Conservation (phyloP, 1,284 basidiomycete genomes). For the Irpex lacteus region DNA sequence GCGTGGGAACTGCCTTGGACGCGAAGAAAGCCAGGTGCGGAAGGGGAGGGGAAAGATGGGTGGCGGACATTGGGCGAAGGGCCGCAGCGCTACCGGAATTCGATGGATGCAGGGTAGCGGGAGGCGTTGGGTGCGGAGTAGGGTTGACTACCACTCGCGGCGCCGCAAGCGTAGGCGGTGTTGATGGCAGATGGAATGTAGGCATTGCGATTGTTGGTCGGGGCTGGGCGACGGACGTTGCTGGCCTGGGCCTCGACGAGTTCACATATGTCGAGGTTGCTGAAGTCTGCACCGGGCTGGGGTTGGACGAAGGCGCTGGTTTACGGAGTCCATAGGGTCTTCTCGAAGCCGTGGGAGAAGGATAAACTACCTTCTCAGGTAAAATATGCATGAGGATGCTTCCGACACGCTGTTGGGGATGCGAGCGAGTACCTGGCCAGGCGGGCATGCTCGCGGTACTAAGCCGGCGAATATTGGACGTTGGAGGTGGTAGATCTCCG, state of each 20-base stretch:
- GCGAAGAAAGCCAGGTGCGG: slow-evolving; percentile 20
- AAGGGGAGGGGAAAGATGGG: slow-evolving; percentile 24
- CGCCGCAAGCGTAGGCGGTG: slow-evolving; percentile 24
- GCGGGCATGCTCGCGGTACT: slow-evolving; percentile 28
- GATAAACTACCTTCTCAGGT: slow-evolving; percentile 33
- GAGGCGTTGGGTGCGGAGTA: slow-evolving; percentile 56
- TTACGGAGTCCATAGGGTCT: background rate
- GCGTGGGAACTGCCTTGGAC: slow-evolving; percentile 9
- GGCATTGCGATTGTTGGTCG: slow-evolving; percentile 27
- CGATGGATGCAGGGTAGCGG: slow-evolving; percentile 41
- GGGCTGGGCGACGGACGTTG: slow-evolving; percentile 19
- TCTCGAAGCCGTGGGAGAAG: slow-evolving; percentile 5
- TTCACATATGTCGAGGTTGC: background rate
- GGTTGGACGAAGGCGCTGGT: slow-evolving; percentile 5
- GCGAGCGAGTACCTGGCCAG: slow-evolving; percentile 28
- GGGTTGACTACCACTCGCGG: slow-evolving; percentile 53
- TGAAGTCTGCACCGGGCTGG: slow-evolving; percentile 14
- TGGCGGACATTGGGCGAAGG: slow-evolving; percentile 16
- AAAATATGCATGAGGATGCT: slow-evolving; percentile 59
- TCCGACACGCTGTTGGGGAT: slow-evolving; percentile 36
- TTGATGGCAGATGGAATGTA: slow-evolving; percentile 28
- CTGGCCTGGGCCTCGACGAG: background rate
- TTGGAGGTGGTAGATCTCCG: slow-evolving; percentile 16
- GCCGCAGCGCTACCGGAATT: slow-evolving; percentile 10
- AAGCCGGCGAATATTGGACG: slow-evolving; percentile 19